Evolutionary conservation across 352 stramenopile genomes (phyloP), one percentile per base, ranked within the genome.

Genomic region (Pythium aristosporum): DNA sequence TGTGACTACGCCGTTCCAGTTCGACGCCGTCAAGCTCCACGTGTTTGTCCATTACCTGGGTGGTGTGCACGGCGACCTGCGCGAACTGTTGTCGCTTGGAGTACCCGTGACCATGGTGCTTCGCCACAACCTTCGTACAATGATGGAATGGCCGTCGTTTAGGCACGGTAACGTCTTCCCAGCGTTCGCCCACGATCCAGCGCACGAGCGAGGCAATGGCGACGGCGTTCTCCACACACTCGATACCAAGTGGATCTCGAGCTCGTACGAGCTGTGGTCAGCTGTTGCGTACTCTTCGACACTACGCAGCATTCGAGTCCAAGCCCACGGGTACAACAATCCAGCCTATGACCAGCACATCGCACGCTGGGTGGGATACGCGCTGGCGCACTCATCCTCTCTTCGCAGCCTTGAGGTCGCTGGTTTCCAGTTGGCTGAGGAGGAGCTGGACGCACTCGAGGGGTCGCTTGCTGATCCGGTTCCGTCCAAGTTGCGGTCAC

Each of bases 101-200:
- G 32, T 57, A n/a, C 50, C 50, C n/a, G 34, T 57, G 16, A 57
- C 34, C n/a, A 44, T 57, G 15, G 12, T 21, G n/a, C 44, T 50
- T 50, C 44, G 44, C 20, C 44, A 50, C 20, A 50, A 15, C 44
- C 16, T 30, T 13, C 44, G 16, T 2, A 50, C 28, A 34, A 5
- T n/a, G n/a, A n/a, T 50, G 18, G 44, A 50, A 30, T 50, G 44
- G 44, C 18, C 44, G 6, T 10, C 44, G 44, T 13, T 15, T n/a
- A 7, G 32, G 44, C 44, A n/a, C 20, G 44, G 18, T 4, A 50
- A 50, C n/a, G 44, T 28, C 5, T 50, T 30, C 12, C 44, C 44
- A 10, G 44, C 21, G 18, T 30, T 50, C 7, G 18, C 44, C 44
- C n/a, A 30, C 6, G 6, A 10, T 28, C 44, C 44, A 23, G 44